These are phyloP conservation scores for Balansia obtecta DNA, from an alignment of 2,329 filamentous ascomycete genomes.

Conservation along the genomic window DNA sequence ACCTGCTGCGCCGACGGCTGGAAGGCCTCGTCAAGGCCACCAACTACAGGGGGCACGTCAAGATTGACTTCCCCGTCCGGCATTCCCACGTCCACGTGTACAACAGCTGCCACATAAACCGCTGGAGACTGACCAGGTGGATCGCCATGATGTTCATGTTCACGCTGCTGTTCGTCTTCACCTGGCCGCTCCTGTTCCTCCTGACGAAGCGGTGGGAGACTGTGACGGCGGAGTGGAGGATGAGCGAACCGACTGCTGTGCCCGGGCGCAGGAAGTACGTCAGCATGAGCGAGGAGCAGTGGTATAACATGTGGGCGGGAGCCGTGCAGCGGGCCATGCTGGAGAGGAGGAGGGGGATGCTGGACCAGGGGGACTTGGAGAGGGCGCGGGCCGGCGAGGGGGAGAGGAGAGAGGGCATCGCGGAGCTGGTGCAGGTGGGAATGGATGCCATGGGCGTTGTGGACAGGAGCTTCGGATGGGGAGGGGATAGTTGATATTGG, in stretches of 20 bases:
- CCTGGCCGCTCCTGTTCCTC: constrained; percentile 59
- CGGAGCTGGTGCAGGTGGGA: constrained; percentile 34
- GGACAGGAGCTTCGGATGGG: constrained; percentile 43
- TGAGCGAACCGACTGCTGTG: constrained; percentile 19
- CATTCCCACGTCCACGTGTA: constrained; percentile 49
- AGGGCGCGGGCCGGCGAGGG: constrained; percentile 17
- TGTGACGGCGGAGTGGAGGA: constrained; percentile 44
- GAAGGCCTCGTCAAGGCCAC: constrained; percentile 47
- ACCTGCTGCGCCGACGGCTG: constrained; percentile 37
- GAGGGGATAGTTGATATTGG: constrained; percentile 17
- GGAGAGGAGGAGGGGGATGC: constrained; percentile 39
- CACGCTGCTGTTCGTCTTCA: constrained; percentile 54
- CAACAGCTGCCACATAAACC: constrained; percentile 48
- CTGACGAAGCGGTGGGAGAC: constrained; percentile 56
- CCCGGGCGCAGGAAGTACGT: constrained; percentile 33
- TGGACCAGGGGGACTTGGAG: constrained; percentile 46
- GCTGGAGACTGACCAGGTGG: constrained; percentile 52
- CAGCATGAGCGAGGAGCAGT: constrained; percentile 42
- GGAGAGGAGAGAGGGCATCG: constrained; percentile 27
- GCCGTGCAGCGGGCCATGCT: constrained; percentile 48
- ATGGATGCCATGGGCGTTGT: constrained; percentile 38
- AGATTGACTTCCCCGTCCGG: constrained; percentile 46
- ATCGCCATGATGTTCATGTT: constrained; percentile 52
- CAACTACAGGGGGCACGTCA: constrained; percentile 52
- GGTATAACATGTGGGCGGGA: constrained; percentile 50